Evolutionary conservation across 306 rosid genomes (phyloP).

Genomic region (Fragaria ananassa): DNA sequence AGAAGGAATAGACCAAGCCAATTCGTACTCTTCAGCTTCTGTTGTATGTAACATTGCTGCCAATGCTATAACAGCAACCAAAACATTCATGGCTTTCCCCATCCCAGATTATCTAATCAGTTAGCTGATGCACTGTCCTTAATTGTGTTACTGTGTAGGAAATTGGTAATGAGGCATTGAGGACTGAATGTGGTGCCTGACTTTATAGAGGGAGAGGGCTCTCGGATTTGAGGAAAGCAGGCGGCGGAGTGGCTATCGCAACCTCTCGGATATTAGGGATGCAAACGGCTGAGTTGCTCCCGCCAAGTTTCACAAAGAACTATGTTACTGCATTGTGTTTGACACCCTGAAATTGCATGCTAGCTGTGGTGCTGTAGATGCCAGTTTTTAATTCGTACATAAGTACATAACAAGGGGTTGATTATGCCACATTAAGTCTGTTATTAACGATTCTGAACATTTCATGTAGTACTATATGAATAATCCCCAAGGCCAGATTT

Average conservation of each 20-base stretch:
- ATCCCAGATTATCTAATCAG: not conserved
- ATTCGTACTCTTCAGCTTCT: conserved; percentile 29
- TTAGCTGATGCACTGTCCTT: not conserved
- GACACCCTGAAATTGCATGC: too few species aligned
- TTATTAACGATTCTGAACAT: too few species aligned
- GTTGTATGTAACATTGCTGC: conserved; percentile 8
- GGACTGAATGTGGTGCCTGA: not conserved
- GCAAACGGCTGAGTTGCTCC: not conserved
- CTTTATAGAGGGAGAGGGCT: not conserved
- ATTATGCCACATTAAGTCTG: too few species aligned
- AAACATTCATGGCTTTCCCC: not conserved
- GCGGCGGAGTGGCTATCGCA: too few species aligned
- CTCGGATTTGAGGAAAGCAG: not conserved
- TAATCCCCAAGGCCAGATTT: too few species aligned
- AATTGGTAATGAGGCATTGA: not conserved
- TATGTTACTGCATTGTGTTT: not conserved
- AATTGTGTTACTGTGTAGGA: not conserved
- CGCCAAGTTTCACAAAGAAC: not conserved
- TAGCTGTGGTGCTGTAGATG: too few species aligned
- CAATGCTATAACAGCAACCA: conserved; percentile 14
- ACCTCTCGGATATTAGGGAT: too few species aligned
- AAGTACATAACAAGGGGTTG: too few species aligned
- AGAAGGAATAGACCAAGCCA: conserved; percentile 38
- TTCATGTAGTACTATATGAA: too few species aligned
- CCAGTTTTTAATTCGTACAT: too few species aligned